These are phyloP conservation scores for Syzygium aromaticum DNA, from an alignment of 345 rosid species.

Conservation along the genomic window DNA sequence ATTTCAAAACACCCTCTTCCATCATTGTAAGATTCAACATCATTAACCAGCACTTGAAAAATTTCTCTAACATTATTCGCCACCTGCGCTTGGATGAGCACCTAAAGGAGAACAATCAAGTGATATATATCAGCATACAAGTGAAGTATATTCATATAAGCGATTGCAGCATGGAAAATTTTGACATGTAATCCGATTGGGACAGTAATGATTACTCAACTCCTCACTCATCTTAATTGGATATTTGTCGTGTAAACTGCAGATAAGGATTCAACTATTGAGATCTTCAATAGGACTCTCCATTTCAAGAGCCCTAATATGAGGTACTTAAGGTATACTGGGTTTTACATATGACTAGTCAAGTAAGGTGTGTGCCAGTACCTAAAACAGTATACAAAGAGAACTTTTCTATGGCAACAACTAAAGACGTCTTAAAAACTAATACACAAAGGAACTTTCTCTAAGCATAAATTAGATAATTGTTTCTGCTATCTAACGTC, in stretches of 20 bases:
- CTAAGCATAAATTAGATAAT: background rate
- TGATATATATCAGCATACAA: background rate
- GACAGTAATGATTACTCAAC: background rate
- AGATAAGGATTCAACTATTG: background rate
- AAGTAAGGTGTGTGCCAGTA: background rate
- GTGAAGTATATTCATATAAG: background rate
- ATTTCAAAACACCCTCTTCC: slow-evolving; percentile 22
- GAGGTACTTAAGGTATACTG: background rate
- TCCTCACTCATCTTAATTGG: background rate
- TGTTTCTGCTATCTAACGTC: background rate
- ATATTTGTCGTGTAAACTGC: background rate
- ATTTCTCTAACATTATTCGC: slow-evolving; percentile 23
- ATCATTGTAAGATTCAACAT: slow-evolving; percentile 22
- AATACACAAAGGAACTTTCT: background rate
- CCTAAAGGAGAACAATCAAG: slow-evolving; percentile 24
- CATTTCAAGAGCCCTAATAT: background rate
- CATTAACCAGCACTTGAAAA: slow-evolving; percentile 32
- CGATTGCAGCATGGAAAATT: background rate
- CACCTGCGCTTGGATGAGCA: slow-evolving; percentile 44
- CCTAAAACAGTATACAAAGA: background rate
- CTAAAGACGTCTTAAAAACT: background rate
- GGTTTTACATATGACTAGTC: background rate
- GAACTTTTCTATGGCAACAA: background rate
- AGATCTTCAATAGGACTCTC: background rate
- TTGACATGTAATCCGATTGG: background rate